phyloP scores from a whole-genome alignment of 768 basidiomycete species.

The Xerocomellus chrysenteron region DNA sequence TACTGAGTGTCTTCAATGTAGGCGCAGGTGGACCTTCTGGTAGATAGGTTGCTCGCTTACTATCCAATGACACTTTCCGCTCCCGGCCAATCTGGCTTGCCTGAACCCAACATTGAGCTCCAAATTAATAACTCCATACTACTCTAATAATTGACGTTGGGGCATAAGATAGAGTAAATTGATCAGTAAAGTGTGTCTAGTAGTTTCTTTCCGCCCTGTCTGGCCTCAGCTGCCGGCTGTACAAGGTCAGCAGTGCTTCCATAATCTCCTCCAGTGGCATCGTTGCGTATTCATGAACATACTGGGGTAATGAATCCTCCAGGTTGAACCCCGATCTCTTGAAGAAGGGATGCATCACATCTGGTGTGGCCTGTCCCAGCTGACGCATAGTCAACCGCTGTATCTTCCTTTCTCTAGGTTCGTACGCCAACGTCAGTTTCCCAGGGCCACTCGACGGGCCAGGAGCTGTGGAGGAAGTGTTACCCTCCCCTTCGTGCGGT shows the following conservation, averaged over 20 bases:
- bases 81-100: neutral
- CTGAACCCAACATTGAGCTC: neutral
- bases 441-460: neutral
- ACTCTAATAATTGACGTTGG: neutral
- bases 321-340: slow-evolving; percentile 81
- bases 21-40: slow-evolving; percentile 34
- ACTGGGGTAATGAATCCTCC: slow-evolving; percentile 82
- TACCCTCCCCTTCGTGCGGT: slow-evolving; percentile 16
- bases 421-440: slow-evolving; percentile 45
- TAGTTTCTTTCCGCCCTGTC: slow-evolving; percentile 14
- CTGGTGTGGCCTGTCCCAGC: slow-evolving; percentile 84
- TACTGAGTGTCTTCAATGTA: slow-evolving; percentile 87
- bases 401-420: slow-evolving; percentile 59
- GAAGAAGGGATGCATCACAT: slow-evolving; percentile 86
- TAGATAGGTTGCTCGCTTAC: slow-evolving; percentile 26
- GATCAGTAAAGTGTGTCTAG: neutral
- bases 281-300: slow-evolving; percentile 86
- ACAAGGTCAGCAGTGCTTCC: slow-evolving; percentile 73
- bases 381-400: slow-evolving; percentile 84
- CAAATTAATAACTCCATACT: neutral
- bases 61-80: slow-evolving; percentile 7
- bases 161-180: neutral
- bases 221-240: slow-evolving; percentile 67
- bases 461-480: neutral
- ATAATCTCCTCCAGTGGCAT: slow-evolving; percentile 80